phyloP scores from a whole-genome alignment of 2,329 filamentous ascomycete genomes.

The Ceratocystis destructans region DNA sequence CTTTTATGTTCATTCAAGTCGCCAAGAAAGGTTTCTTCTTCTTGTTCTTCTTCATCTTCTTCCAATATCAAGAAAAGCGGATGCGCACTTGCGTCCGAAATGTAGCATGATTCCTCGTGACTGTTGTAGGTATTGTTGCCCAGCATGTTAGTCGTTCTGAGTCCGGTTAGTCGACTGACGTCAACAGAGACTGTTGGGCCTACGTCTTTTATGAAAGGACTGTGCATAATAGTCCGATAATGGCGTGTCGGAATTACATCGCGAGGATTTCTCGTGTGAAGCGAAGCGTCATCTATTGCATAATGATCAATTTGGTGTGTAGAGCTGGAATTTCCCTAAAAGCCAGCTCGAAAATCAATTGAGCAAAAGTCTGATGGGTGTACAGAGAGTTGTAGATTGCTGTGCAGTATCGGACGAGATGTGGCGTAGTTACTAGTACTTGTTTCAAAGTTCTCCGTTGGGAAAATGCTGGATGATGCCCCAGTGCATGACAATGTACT shows the following conservation, averaged over 20 bases:
- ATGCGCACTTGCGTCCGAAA: slow-evolving; percentile 14
- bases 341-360: neutral
- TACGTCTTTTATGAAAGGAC: neutral
- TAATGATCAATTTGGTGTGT: neutral
- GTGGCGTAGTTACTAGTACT: neutral
- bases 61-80: slow-evolving; percentile 6
- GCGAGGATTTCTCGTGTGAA: neutral
- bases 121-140: neutral
- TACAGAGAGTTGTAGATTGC: neutral
- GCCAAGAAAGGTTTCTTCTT: neutral
- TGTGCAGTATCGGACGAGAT: neutral
- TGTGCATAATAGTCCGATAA: neutral
- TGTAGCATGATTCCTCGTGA: neutral
- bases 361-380: neutral
- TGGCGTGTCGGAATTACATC: neutral
- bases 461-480: neutral
- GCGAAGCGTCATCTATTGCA: too few species aligned
- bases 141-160: neutral
- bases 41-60: neutral
- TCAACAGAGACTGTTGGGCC: neutral
- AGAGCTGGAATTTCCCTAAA: neutral
- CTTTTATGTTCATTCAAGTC: slow-evolving; percentile 26
- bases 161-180: neutral
- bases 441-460: neutral
- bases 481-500: neutral